Conservation (phyloP, 2,329 filamentous ascomycete genomes). For the Ophiostoma pallidulum region DNA sequence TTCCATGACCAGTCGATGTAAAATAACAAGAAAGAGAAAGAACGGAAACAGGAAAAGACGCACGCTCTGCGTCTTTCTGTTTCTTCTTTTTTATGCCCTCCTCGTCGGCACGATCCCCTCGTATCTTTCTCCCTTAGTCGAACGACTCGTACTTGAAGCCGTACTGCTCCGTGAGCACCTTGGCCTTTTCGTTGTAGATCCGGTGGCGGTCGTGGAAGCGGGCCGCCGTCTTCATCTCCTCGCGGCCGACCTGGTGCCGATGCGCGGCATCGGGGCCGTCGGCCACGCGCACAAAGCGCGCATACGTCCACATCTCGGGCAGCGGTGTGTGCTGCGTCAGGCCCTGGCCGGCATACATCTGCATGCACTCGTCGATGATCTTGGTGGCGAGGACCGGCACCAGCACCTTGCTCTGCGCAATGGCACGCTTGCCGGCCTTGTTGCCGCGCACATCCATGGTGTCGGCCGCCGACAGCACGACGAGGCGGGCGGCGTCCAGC, state of each 20-base stretch:
- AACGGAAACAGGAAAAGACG: background rate
- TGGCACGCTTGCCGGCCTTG: conserved; percentile 84
- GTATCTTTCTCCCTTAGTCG: background rate
- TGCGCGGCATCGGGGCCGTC: conserved; percentile 97
- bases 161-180: conserved; percentile 55
- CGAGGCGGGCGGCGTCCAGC: conserved; percentile 79
- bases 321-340: conserved; percentile 94
- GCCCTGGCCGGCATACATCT: conserved; percentile 82
- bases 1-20: background rate
- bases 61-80: background rate
- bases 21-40: background rate
- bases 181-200: conserved; percentile 54
- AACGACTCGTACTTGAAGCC: conserved; percentile 25
- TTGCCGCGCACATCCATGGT: conserved; percentile 84
- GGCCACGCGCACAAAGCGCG: conserved; percentile 73
- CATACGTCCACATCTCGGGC: conserved; percentile 75
- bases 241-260: conserved; percentile 66
- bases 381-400: conserved; percentile 72
- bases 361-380: conserved; percentile 88
- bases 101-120: background rate
- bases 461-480: conserved; percentile 89
- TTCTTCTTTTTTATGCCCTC: background rate
- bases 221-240: conserved; percentile 63
- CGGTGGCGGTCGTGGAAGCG: conserved; percentile 52
- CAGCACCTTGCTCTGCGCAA: conserved; percentile 92